Evolutionary conservation across 345 rosid species (phyloP).

Genomic region (Psidium guajava): DNA sequence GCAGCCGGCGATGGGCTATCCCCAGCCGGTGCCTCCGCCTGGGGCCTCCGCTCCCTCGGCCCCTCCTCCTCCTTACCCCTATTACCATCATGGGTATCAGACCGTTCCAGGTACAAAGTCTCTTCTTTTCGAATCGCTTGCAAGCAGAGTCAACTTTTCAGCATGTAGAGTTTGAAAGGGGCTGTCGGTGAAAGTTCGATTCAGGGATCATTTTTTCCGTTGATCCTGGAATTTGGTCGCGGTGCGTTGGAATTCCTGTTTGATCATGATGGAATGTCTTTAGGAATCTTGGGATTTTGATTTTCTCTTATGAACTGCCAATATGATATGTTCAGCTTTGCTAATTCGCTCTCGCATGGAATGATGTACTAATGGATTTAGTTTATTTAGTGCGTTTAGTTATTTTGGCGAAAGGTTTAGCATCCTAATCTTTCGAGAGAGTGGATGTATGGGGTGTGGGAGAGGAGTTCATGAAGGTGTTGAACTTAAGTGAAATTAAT

Average conservation of each 20-base stretch:
- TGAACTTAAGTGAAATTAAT: not conserved
- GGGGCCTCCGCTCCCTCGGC: constrained; percentile 29
- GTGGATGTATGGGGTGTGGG: not conserved
- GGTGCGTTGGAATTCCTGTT: not conserved
- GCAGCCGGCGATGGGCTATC: constrained; percentile 61
- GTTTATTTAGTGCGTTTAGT: not conserved
- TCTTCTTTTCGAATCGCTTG: not conserved
- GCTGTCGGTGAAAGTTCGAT: not conserved
- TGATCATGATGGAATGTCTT: not conserved
- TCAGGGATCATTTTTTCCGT: not conserved
- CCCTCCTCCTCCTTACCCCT: constrained; percentile 22
- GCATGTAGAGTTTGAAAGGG: not conserved
- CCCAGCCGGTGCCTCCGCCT: constrained; percentile 74
- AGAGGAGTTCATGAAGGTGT: not conserved
- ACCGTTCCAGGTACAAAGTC: constrained; percentile 48
- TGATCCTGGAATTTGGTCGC: not conserved
- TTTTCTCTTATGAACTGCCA: not conserved
- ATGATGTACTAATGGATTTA: not conserved
- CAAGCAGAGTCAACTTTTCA: not conserved
- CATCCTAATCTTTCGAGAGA: not conserved
- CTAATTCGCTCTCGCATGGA: not conserved
- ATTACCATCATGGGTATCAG: constrained; percentile 62
- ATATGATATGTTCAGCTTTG: not conserved
- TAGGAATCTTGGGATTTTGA: not conserved
- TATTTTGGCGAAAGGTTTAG: not conserved